Base-by-base conservation (phyloP, 2,329 filamentous ascomycete genomes). In the Ceratocystiopsis brevicomis region DNA sequence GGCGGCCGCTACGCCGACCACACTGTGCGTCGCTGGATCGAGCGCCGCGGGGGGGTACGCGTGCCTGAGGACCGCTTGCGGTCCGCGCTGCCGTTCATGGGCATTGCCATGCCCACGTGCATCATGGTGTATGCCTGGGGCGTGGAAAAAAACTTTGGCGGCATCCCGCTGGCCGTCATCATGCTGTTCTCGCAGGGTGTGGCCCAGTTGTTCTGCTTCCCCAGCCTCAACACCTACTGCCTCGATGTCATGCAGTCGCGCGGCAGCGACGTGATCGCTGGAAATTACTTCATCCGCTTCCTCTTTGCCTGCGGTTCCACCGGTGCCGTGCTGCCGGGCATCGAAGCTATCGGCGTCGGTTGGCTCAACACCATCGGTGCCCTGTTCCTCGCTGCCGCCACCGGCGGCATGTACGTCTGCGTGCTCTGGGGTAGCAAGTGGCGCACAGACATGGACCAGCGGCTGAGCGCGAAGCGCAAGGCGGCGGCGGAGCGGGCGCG, bases 281-380 rank as follows among this genome's bases (percentile, higher is more conserved):
- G 81, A 0, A 90, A 88, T 57, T 90, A 87, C 57, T 75, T 85
- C 53, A 65, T 82, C 41, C 67, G 83, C 6, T 90, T 88, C 57
- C 54, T 85, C 6, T 81, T 86, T 50, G 82, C 76, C 1, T 81
- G 80, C 12, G 59, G 73, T 5, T 81, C 74, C 0, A 81, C 76
- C 3, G 82, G 79, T 0, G 71, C 75, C 2, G 81, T 81, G 44
- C 63, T 90, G 45, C 84, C 84, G 0, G 79, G 77, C 1, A 69
- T 86, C n/a, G 64, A 85, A 47, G 62, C 59, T 30, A 78, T 90
- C 44, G 83, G 84, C 4, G 76, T 88, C 0, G 84, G 83, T 0
- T 87, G 81, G 80, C 87, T 86, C 56, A 77, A 70, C 39, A 86
- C 81, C 1, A 77, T 86, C 45, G 73, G 67, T 40, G 70, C 75